These are phyloP conservation scores for Nakazawaea laoshanensis DNA, from an alignment of 805 yeast genomes.

Conservation along the genomic window DNA sequence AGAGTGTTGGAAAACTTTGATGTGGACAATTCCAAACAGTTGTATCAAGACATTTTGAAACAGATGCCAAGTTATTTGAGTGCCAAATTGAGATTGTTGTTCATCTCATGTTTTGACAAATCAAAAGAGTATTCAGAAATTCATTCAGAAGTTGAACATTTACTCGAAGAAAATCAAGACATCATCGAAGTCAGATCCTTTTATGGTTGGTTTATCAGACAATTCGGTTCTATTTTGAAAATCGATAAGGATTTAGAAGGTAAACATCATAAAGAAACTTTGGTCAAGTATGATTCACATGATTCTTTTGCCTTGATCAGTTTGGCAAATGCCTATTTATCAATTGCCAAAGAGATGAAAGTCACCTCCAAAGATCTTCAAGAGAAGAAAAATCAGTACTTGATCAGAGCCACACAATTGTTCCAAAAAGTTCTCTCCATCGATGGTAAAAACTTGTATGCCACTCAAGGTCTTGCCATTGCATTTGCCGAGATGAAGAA, in stretches of 20 bases:
- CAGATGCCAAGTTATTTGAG: constrained; percentile 63
- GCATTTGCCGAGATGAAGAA: constrained; percentile 82
- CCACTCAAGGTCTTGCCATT: constrained; percentile 96
- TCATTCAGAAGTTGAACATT: constrained; percentile 41
- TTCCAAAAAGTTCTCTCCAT: constrained; percentile 80
- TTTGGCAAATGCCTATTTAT: constrained; percentile 78
- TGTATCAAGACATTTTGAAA: constrained; percentile 50
- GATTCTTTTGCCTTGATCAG: constrained; percentile 87
- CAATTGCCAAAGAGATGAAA: constrained; percentile 72
- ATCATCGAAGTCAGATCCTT: constrained; percentile 83
- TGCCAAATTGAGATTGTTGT: constrained; percentile 66
- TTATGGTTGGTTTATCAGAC: constrained; percentile 80
- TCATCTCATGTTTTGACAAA: constrained; percentile 45
- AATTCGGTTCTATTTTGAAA: constrained; percentile 43
- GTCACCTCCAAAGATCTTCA: constrained; percentile 38
- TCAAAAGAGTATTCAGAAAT: constrained; percentile 31
- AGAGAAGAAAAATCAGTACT: constrained; percentile 61
- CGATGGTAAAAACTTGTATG: constrained; percentile 83
- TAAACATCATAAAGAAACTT: constrained; percentile 75
- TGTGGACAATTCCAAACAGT: constrained; percentile 19
- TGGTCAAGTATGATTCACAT: constrained; percentile 75
- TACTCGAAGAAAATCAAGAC: constrained; percentile 46
- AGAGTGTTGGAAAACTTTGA: constrained; percentile 41
- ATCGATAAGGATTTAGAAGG: constrained; percentile 53
- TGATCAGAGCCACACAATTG: constrained; percentile 84